Conservation (phyloP, 257 asterid species). For the Plantago ovata region DNA sequence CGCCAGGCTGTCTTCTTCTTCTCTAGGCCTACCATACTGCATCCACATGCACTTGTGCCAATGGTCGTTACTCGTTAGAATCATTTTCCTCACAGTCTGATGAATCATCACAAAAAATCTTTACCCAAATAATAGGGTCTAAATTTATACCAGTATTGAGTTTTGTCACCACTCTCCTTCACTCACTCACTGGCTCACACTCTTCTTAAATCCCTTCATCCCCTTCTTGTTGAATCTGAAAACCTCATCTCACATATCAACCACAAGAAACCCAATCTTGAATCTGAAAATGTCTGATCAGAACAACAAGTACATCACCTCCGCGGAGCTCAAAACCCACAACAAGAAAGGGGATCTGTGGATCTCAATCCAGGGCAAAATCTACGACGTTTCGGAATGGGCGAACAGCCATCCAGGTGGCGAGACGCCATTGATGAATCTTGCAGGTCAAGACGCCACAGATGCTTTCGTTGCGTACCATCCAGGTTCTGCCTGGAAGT, state of each 20-base stretch:
- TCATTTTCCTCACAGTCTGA: neutral
- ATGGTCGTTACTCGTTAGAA: neutral
- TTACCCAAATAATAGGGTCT: too few species aligned
- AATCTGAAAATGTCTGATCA: slow-evolving; percentile 47
- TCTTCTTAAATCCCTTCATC: slow-evolving; percentile 16
- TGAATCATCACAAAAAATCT: too few species aligned
- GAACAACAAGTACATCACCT: slow-evolving; percentile 47
- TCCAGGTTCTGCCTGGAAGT: slow-evolving; percentile 62
- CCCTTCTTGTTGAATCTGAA: neutral
- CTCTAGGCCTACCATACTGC: too few species aligned
- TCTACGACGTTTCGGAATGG: slow-evolving; percentile 86
- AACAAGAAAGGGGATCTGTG: slow-evolving; percentile 75
- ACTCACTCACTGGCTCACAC: slow-evolving; percentile 3
- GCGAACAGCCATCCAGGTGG: slow-evolving; percentile 80
- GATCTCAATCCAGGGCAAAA: slow-evolving; percentile 89
- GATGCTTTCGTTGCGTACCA: slow-evolving; percentile 88
- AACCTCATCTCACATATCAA: neutral
- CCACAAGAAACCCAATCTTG: slow-evolving; percentile 8
- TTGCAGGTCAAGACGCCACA: slow-evolving; percentile 88
- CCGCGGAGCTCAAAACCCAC: slow-evolving; percentile 71
- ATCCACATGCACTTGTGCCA: too few species aligned
- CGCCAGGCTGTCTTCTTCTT: too few species aligned
- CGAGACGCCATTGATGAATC: slow-evolving; percentile 57
- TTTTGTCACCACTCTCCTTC: slow-evolving; percentile 7
- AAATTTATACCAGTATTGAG: neutral